Evolutionary conservation across 139 green algal genomes (phyloP), one percentile per base, ranked within the genome.

Genomic region (Trebouxia sp.): DNA sequence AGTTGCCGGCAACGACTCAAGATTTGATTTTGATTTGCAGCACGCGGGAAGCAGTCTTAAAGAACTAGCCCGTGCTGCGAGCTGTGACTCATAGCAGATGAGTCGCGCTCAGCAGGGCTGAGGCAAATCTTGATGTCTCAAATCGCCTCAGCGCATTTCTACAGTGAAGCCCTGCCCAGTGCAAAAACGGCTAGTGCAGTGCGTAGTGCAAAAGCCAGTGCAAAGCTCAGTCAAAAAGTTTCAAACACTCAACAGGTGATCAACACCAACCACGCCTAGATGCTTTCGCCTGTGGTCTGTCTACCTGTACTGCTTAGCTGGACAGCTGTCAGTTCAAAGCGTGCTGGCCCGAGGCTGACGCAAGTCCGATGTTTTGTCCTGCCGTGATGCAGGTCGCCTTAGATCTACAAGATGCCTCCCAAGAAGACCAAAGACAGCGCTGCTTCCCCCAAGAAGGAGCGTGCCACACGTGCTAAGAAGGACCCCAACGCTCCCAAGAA

Each of bases 401-500:
- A 65, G 62, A 72, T 72, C 62, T 32, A 14, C 62, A 72, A 72
- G 62, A 72, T 72, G 62, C 62, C 62, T 72, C 62, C 62, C n/a
- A 72, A 35, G 28, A 72, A 72, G 35, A 72, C 62, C 62, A 72
- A 72, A 45, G 62, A 72, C 11, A 72, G 32, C 43, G 62, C 62
- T 72, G 62, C 32, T 26, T 72, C 62, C 43, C 62, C 43, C 12
- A 79, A 79, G 45, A 79, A 79, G 28, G 41, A 51, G 41, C 41
- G 41, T 11, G 74, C 45, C 9, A 45, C 45, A 20, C 65, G 41
- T 42, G 72, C 72, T 24, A 56, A 77, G n/a, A 91, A 90, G 82
- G 89, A 93, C 78, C 87, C 86, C 80, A 88, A 91, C 65, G 84
- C 82, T 17, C 90, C 90, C 35, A 94, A 92, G 83, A 86, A 89